phyloP scores from a whole-genome alignment of 1,139 yeast genomes.

The Zygotorulaspora mrakii region DNA sequence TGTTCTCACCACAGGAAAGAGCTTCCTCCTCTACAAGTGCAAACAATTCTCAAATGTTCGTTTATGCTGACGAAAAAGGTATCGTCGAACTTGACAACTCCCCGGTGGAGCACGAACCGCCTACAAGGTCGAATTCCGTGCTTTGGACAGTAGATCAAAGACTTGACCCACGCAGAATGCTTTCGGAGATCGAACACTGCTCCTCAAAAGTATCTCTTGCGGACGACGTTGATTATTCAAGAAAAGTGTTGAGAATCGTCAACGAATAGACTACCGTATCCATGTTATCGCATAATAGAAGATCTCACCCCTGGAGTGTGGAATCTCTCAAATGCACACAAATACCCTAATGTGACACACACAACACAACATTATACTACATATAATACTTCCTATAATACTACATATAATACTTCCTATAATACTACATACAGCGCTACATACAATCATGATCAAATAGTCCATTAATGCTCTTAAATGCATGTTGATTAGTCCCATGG shows the following conservation, averaged over 20 bases:
- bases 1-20: slow-evolving; percentile 16
- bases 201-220: slow-evolving; percentile 61
- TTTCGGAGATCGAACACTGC: slow-evolving; percentile 44
- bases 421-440: too few relatives aligned
- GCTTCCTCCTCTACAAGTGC: slow-evolving; percentile 4
- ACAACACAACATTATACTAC: too few relatives aligned
- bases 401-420: not conserved
- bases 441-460: too few relatives aligned
- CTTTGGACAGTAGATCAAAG: slow-evolving; percentile 61
- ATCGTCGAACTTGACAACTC: slow-evolving; percentile 18
- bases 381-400: not conserved
- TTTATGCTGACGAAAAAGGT: slow-evolving; percentile 28
- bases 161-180: slow-evolving; percentile 63
- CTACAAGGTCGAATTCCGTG: slow-evolving; percentile 10
- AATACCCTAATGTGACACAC: too few relatives aligned
- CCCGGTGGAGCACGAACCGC: slow-evolving; percentile 12
- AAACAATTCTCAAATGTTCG: slow-evolving; percentile 16
- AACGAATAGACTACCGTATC: slow-evolving; percentile 40
- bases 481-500: not conserved
- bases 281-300: too few relatives aligned
- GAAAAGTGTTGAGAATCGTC: slow-evolving; percentile 65
- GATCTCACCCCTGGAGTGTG: too few relatives aligned
- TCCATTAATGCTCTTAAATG: too few relatives aligned
- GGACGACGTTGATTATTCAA: slow-evolving; percentile 70
- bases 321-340: too few relatives aligned